Evolutionary conservation across 2,329 filamentous ascomycete species (phyloP).

Genomic region (Colletotrichum salicis): DNA sequence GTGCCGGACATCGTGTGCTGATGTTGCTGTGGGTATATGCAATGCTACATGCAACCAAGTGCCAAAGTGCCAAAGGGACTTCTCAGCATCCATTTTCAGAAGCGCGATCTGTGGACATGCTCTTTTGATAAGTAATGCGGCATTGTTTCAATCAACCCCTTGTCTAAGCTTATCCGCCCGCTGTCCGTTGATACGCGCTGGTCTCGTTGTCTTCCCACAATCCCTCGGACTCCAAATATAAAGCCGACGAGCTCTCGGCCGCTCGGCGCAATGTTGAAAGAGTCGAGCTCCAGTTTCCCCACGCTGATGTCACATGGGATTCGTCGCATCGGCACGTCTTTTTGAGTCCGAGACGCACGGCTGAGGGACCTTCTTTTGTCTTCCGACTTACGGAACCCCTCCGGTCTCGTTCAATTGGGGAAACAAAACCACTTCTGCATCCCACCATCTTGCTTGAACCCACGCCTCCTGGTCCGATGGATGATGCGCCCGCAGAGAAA

Average conservation of each 20-base stretch:
- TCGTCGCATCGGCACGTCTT: conserved; percentile 17
- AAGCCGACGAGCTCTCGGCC: conserved; percentile 22
- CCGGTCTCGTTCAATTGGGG: conserved; percentile 1
- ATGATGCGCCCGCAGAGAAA: conserved; percentile 13
- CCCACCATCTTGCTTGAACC: not conserved
- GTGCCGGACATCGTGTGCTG: conserved; percentile 12
- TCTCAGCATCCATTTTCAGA: not conserved
- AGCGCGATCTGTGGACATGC: conserved; percentile 9
- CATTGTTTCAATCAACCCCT: not conserved
- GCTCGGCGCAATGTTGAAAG: conserved; percentile 24
- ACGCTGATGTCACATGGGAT: conserved; percentile 31
- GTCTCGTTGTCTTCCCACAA: not conserved
- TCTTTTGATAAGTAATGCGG: conserved; percentile 21
- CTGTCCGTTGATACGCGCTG: conserved; percentile 8
- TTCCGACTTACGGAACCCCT: conserved; percentile 27
- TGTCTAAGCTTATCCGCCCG: not conserved
- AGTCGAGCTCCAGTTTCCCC: not conserved
- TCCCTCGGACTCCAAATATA: conserved; percentile 26
- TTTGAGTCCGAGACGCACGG: not conserved
- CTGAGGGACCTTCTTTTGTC: conserved; percentile 22
- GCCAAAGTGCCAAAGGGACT: not conserved
- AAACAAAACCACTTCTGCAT: conserved; percentile 28
- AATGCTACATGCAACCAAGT: not conserved
- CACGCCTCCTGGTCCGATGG: conserved; percentile 9
- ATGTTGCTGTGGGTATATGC: not conserved